These are phyloP conservation scores for Leptomonas seymouri DNA, from an alignment of 208 protist species.

Conservation along the genomic window DNA sequence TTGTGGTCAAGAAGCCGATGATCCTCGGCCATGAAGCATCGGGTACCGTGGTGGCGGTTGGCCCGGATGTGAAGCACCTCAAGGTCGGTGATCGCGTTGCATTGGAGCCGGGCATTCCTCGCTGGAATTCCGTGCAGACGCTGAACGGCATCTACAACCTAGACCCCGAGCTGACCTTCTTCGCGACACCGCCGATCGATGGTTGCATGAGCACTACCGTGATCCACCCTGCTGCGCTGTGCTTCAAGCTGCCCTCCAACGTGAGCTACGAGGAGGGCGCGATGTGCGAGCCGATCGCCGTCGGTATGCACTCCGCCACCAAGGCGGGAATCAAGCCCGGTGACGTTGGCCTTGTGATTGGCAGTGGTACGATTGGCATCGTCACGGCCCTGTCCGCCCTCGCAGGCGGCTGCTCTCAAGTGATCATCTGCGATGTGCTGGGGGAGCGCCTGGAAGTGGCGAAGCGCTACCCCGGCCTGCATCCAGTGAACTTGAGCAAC, in stretches of 20 bases:
- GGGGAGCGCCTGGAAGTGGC: conserved; percentile 40
- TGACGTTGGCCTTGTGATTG: conserved; percentile 37
- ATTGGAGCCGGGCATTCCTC: conserved; percentile 73
- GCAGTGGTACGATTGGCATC: conserved; percentile 54
- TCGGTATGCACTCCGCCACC: conserved; percentile 61
- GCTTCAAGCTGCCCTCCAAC: conserved; percentile 66
- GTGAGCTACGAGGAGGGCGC: conserved; percentile 72
- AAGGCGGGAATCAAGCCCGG: conserved; percentile 54
- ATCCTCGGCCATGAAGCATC: conserved; percentile 55
- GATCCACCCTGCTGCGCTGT: conserved; percentile 59
- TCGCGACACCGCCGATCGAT: conserved; percentile 68
- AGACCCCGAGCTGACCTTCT: conserved; percentile 70
- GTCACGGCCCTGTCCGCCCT: conserved; percentile 49
- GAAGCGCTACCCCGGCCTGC: conserved; percentile 36
- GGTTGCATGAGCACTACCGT: conserved; percentile 55
- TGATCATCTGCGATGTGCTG: conserved; percentile 44
- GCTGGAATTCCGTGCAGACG: conserved; percentile 55
- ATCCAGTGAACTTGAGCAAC: conserved; percentile 38
- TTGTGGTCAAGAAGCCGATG: conserved; percentile 46
- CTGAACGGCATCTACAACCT: conserved; percentile 73
- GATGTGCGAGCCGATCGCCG: conserved; percentile 67
- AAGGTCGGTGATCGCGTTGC: conserved; percentile 58
- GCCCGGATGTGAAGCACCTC: conserved; percentile 46
- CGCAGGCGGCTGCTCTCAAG: conserved; percentile 51
- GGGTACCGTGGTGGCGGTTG: conserved; percentile 36